Evolutionary conservation across 1,284 basidiomycete species (phyloP), one percentile per base, ranked within the genome.

Genomic region (Crucibulum parvulum): DNA sequence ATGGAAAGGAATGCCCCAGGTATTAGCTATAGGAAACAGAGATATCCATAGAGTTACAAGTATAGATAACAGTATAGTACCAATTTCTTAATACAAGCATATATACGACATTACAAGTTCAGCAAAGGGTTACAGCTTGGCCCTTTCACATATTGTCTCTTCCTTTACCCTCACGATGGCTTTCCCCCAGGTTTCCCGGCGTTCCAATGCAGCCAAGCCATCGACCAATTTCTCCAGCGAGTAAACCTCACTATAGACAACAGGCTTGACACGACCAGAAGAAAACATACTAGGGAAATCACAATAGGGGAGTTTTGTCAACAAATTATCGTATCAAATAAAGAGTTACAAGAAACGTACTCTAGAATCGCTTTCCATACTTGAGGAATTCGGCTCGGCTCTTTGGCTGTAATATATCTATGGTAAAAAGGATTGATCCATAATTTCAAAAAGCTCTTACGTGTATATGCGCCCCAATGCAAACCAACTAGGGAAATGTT

Each of bases 101-200:
- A 46, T 34, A 48, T 18, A 5, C 24, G 48, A 51, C 18, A 10
- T 7, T 11, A 53, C 18, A 54, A n/a, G 9, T 43, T 51, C 35
- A n/a, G 15, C 16, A 6, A 15, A 59, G n/a, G 7, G 10, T 51
- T 59, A 73, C 10, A 75, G 58, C 57, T 69, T 75, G 10, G 72
- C 60, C 35, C 56, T 62, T 52, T 61, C 59, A 48, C 36, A 53
- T 37, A 41, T 41, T 15, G 64, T 61, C 31, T 77, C 75, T 51
- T 74, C 70, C 56, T 63, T 82, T 38, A 99, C 76, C 41, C 83
- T 82, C 1, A 95, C 85, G 18, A 97, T 81, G 0, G 86, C 93
- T 75, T 99, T 99, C 1, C 96, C 97, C 93, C 94, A 99, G 2
- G 95, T 97, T 78, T 94, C 88, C 60, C 97, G 81, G 56, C 83